phyloP scores from a whole-genome alignment of 2,329 filamentous ascomycete genomes.

The Paecilomyces niveus region DNA sequence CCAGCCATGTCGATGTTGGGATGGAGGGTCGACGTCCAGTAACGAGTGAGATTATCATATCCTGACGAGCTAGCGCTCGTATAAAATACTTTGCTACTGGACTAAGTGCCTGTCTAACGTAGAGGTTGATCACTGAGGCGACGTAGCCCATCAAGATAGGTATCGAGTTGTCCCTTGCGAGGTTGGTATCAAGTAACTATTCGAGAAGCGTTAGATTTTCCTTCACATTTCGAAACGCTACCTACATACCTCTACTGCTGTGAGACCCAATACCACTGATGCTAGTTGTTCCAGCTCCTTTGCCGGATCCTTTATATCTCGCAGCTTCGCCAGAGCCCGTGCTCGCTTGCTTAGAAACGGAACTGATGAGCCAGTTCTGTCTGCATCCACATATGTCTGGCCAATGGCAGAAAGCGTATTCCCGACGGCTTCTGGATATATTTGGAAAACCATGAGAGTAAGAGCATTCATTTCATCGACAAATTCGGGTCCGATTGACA shows the following conservation, averaged over 20 bases:
- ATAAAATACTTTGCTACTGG: conserved; percentile 25
- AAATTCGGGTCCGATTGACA: conserved; percentile 23
- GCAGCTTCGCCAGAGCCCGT: conserved; percentile 19
- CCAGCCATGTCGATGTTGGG: conserved; percentile 19
- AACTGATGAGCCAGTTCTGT: conserved; percentile 7
- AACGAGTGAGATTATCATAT: conserved; percentile 22
- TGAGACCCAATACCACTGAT: conserved; percentile 19
- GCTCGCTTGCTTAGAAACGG: conserved; percentile 19
- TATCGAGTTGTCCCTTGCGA: conserved; percentile 16
- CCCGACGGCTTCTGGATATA: conserved; percentile 18
- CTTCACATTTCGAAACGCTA: not conserved
- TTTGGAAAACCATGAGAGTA: conserved; percentile 21
- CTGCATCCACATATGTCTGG: conserved; percentile 17
- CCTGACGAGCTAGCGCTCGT: conserved; percentile 23
- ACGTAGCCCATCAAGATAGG: conserved; percentile 5
- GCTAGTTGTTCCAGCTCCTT: conserved; percentile 20
- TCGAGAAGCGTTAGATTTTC: not conserved
- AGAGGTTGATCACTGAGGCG: conserved; percentile 14
- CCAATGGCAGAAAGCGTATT: conserved; percentile 24
- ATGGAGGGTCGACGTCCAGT: conserved; percentile 15
- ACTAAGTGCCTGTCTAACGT: conserved; percentile 13
- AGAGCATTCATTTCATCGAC: conserved; percentile 26
- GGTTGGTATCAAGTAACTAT: conserved; percentile 15
- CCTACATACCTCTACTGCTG: conserved; percentile 21
- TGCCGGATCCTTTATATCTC: conserved; percentile 13